phyloP scores from a whole-genome alignment of 768 basidiomycete genomes.

The Suillus paluster region DNA sequence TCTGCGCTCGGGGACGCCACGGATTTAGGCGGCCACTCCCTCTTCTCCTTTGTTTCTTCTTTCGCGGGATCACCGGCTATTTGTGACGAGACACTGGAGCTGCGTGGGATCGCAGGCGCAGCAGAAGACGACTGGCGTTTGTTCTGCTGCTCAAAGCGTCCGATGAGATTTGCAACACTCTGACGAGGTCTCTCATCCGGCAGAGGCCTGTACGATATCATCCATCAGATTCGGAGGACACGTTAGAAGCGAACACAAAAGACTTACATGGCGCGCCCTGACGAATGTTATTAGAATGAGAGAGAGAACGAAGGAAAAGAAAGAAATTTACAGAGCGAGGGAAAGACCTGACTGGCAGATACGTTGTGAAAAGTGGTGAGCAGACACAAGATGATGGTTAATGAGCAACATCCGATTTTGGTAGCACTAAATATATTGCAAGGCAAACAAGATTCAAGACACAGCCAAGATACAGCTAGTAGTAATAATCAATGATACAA shows the following conservation, averaged over 20 bases:
- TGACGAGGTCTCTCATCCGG: constrained; percentile 88
- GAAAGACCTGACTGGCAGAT: constrained; percentile 11
- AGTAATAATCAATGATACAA: too few species aligned
- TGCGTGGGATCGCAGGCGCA: constrained; percentile 50
- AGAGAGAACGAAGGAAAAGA: constrained; percentile 8
- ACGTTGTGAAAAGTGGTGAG: constrained; percentile 22
- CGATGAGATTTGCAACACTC: constrained; percentile 90
- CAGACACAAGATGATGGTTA: constrained; percentile 22
- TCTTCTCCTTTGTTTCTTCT: constrained; percentile 70
- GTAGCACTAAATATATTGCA: constrained; percentile 11
- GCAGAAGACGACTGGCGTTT: constrained; percentile 59
- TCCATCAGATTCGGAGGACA: constrained; percentile 21
- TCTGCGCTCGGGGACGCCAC: constrained; percentile 28
- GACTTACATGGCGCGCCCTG: constrained; percentile 34
- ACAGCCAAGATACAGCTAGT: not conserved
- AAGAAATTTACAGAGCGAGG: constrained; percentile 19
- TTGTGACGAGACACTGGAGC: constrained; percentile 71
- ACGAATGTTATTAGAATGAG: constrained; percentile 20
- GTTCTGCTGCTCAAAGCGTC: constrained; percentile 82
- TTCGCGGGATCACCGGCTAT: constrained; percentile 64
- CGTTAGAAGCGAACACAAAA: constrained; percentile 2
- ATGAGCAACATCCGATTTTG: constrained; percentile 21
- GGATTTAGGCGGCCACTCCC: constrained; percentile 76
- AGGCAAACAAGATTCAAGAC: not conserved
- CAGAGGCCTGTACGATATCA: constrained; percentile 60